A percentile compares a stretch with the other conserved stretches of the same genome.
These are phyloP conservation scores for Umbelopsis vinacea DNA, from an alignment of 192 early-diverging fungal species.

Conservation along the genomic window DNA sequence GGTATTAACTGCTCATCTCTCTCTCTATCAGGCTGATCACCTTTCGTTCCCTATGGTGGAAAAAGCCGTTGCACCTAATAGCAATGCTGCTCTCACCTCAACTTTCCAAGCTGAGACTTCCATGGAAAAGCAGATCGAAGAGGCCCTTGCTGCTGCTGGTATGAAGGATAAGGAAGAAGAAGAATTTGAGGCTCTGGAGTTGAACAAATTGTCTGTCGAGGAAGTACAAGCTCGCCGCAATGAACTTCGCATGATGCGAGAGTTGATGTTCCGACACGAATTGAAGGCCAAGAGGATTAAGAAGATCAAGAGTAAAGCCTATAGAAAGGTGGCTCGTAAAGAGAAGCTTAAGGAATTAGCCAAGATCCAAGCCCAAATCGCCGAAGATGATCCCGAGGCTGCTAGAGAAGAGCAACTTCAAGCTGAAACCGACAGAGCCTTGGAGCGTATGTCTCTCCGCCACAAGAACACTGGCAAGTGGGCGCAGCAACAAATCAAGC, in stretches of 20 bases:
- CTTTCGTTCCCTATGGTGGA: conserved; percentile 68
- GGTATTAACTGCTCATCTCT: background rate
- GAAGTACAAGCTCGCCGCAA: conserved; percentile 76
- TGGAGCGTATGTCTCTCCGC: conserved; percentile 90
- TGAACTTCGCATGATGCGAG: conserved; percentile 89
- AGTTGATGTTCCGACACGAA: conserved; percentile 93
- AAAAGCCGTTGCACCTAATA: conserved; percentile 42
- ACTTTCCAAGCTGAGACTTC: conserved; percentile 68
- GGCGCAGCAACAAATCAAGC: conserved; percentile 82
- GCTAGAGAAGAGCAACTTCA: conserved; percentile 69
- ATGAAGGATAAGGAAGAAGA: conserved; percentile 80
- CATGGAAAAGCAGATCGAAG: conserved; percentile 81
- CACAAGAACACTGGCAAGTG: conserved; percentile 98
- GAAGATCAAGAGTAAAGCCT: conserved; percentile 98
- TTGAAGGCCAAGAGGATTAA: conserved; percentile 87
- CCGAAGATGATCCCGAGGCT: conserved; percentile 69
- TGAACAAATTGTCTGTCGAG: conserved; percentile 82
- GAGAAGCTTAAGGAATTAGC: conserved; percentile 65
- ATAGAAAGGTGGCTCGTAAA: conserved; percentile 86
- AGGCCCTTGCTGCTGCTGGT: conserved; percentile 70
- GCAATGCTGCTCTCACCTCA: conserved; percentile 60
- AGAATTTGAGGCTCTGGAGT: conserved; percentile 83
- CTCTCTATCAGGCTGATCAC: conserved; percentile 64
- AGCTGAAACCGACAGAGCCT: conserved; percentile 78
- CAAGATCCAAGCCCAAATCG: conserved; percentile 56